phyloP scores from a whole-genome alignment of 176 grass and related monocot genomes.

The Oryza officinalis region DNA sequence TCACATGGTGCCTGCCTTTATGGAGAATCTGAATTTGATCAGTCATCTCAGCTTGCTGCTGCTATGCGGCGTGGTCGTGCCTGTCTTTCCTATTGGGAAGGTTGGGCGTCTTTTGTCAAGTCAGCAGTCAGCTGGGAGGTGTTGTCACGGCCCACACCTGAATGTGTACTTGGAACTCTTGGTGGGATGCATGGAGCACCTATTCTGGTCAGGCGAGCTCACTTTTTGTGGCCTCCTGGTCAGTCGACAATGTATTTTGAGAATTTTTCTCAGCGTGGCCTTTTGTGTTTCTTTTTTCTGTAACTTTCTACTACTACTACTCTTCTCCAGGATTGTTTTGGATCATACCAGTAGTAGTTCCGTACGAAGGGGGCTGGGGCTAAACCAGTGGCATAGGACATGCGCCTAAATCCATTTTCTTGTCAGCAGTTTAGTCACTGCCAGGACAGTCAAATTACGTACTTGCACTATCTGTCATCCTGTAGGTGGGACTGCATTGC shows the following conservation, averaged over 20 bases:
- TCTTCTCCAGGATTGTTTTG: neutral
- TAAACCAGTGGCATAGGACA: neutral
- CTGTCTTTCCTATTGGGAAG: neutral
- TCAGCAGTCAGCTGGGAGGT: slow-evolving; percentile 20
- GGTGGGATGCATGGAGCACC: neutral
- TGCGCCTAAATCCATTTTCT: neutral
- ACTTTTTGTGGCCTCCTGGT: neutral
- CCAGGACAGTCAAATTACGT: slow-evolving; percentile 23
- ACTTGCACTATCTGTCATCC: neutral
- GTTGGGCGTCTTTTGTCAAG: slow-evolving; percentile 43
- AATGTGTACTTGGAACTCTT: neutral
- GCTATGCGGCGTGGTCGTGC: slow-evolving; percentile 19
- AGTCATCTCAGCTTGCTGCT: slow-evolving; percentile 41
- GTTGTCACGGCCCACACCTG: neutral
- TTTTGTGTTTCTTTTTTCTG: neutral
- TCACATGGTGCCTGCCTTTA: slow-evolving; percentile 44
- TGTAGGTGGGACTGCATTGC: neutral
- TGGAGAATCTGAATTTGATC: slow-evolving; percentile 47
- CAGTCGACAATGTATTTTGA: neutral
- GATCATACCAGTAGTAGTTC: neutral
- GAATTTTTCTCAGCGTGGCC: neutral
- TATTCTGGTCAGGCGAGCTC: slow-evolving; percentile 2
- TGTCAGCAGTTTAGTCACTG: neutral
- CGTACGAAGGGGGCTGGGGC: neutral
- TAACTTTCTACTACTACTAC: neutral